phyloP scores from a whole-genome alignment of 768 basidiomycete genomes.

The Trichaptum fuscoviolaceum region DNA sequence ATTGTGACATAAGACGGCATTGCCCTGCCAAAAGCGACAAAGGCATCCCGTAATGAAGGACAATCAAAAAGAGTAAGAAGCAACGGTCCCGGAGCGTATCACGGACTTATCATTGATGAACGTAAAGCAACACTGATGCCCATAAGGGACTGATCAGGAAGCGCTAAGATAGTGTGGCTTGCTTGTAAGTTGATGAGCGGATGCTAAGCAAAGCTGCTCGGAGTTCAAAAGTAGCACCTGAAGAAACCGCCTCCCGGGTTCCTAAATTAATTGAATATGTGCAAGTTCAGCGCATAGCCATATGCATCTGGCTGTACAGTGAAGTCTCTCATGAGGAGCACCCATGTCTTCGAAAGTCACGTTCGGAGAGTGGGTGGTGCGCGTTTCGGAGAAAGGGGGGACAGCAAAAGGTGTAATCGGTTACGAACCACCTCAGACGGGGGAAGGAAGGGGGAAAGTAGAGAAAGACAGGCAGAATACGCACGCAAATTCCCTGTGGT shows the following conservation, averaged over 20 bases:
- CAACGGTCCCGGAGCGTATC: background rate
- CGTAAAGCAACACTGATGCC: background rate
- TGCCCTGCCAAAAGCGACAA: background rate
- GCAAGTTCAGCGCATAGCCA: too few relatives aligned
- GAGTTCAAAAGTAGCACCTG: too few relatives aligned
- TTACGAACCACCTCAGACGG: background rate
- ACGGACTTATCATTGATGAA: background rate
- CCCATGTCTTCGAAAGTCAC: too few relatives aligned
- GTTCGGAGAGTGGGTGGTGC: background rate
- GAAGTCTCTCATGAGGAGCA: too few relatives aligned
- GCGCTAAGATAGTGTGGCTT: background rate
- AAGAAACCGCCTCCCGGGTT: too few relatives aligned
- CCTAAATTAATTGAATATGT: too few relatives aligned
- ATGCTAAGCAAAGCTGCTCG: too few relatives aligned
- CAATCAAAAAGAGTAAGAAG: background rate
- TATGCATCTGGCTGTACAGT: too few relatives aligned
- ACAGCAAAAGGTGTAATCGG: background rate
- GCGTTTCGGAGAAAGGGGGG: background rate
- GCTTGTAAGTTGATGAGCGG: too few relatives aligned
- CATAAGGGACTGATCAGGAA: background rate
- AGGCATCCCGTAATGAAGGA: background rate
- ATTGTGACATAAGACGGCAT: background rate
- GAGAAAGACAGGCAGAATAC: slow-evolving; percentile 25
- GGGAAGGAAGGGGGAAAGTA: background rate
- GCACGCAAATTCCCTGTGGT: slow-evolving; percentile 93